Conservation (phyloP, 1,284 basidiomycete species). For the Cryptococcus sp. region DNA sequence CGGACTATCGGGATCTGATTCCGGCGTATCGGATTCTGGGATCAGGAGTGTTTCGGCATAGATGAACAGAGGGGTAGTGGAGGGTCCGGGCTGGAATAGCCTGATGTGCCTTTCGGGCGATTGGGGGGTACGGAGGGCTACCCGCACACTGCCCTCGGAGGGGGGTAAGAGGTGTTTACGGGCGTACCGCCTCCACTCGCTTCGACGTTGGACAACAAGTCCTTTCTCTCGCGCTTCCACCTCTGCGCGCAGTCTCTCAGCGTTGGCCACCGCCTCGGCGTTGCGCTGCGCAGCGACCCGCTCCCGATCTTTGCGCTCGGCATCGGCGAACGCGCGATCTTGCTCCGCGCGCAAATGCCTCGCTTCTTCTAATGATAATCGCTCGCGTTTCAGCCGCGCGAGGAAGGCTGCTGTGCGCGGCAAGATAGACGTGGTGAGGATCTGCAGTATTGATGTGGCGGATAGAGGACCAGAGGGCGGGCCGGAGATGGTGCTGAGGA, state of each 20-base stretch:
- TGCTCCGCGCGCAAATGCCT: constrained; percentile 75
- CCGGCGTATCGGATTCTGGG: constrained; percentile 22
- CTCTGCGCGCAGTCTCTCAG: constrained; percentile 25
- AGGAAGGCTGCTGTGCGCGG: constrained; percentile 79
- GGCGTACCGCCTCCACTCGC: constrained; percentile 47
- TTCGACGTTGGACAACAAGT: constrained; percentile 21
- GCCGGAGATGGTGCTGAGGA: constrained; percentile 83
- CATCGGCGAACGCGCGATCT: constrained; percentile 72
- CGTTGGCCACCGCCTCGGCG: constrained; percentile 27
- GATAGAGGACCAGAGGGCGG: constrained; percentile 65
- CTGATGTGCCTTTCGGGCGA: constrained; percentile 39
- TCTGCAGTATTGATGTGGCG: constrained; percentile 63
- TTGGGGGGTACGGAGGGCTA: constrained; percentile 44
- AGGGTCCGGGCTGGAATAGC: constrained; percentile 29
- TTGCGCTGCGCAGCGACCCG: constrained; percentile 29
- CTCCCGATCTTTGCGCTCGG: constrained; percentile 69
- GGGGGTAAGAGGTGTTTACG: constrained; percentile 41
- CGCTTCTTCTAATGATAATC: constrained; percentile 62
- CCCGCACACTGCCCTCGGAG: constrained; percentile 29
- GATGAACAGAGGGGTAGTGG: constrained; percentile 44
- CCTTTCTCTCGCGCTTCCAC: constrained; percentile 17
- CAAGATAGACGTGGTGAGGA: constrained; percentile 69
- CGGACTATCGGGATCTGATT: constrained; percentile 35
- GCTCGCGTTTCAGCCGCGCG: constrained; percentile 60
- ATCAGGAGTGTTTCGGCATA: constrained; percentile 51